Conservation (phyloP, 176 grass and related monocot species). For the Oryza nivara region DNA sequence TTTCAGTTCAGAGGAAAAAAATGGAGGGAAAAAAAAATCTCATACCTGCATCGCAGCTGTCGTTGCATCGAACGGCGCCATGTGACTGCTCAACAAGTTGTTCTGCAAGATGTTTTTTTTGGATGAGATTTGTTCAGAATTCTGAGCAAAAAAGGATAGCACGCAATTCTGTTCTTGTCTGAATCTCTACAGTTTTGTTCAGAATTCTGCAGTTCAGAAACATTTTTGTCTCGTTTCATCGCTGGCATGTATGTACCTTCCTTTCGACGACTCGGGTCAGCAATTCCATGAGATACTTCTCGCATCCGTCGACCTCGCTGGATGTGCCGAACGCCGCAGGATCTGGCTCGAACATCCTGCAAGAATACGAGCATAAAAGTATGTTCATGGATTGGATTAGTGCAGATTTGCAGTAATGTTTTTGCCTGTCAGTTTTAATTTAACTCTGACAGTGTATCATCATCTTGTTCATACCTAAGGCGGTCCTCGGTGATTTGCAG, state of each 20-base stretch:
- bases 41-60: constrained; percentile 22
- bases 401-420: not conserved
- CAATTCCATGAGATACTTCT: constrained; percentile 58
- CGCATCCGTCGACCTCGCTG: constrained; percentile 47
- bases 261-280: constrained; percentile 50
- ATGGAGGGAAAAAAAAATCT: not conserved
- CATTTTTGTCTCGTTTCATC: not conserved
- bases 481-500: constrained; percentile 55
- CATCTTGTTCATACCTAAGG: constrained; percentile 39
- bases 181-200: not conserved
- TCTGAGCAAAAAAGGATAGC: not conserved
- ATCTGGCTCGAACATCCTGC: constrained; percentile 57
- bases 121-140: not conserved
- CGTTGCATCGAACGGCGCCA: constrained; percentile 32
- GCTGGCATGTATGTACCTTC: constrained; percentile 33
- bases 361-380: not conserved
- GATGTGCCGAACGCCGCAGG: constrained; percentile 35
- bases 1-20: not conserved
- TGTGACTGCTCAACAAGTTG: constrained; percentile 40
- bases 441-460: not conserved
- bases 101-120: constrained; percentile 5
- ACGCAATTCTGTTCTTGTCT: not conserved
- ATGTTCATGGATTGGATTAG: not conserved
- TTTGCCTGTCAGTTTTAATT: not conserved
- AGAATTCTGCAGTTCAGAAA: not conserved